Evolutionary conservation across 129 eudicot species (phyloP), one percentile per base, ranked within the genome.

Genomic region (Tagetes erecta): DNA sequence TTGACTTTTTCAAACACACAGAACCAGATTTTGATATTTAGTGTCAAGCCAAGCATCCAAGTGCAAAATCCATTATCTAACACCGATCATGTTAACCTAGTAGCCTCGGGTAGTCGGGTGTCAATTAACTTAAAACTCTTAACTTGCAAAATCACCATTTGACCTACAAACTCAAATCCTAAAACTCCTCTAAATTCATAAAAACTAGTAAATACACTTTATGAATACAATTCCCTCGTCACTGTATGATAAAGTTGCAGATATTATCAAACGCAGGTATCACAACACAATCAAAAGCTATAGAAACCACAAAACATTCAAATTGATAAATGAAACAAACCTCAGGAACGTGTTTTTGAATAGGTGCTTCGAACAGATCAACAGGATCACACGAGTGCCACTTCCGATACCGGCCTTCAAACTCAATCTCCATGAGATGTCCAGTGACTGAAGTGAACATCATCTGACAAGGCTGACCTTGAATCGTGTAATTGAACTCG

Each of bases 331-430:
- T 34, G 38, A 58, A 9, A 58, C 8, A 8, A 58, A 31, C 64
- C 89, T 89, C 78, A 1, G 96, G 96, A 27, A 89, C 96, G 45
- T 66, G 73, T 71, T 92, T 92, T 14, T 35, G 84, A 47, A 92
- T 87, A n/a, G 98, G 90, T 14, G 92, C 96, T 7, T 87, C 78
- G 44, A 87, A 92, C 53, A 92, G 87, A 8, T 87, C 84, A 39
- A 88, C 84, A 11, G 95, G 98, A 46, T 92, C 96, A 71, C 98
- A 92, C 3, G 96, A 87, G 63, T 84, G 85, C 98, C 98, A 92
- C 70, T 90, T 92, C 13, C 86, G 80, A 75, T 73, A 90, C 0
- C 95, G 90, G 2, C 86, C 92, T 13, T 93, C 98, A 68, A 93
- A 93, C 12, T 90, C 96, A 38, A 90, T 88, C 81, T 93, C 98